Percentiles rank a stretch among this genome's conserved stretches.
Evolutionary conservation across 2,329 filamentous ascomycete genomes (phyloP).

Genomic region (Aspergillus candidus): DNA sequence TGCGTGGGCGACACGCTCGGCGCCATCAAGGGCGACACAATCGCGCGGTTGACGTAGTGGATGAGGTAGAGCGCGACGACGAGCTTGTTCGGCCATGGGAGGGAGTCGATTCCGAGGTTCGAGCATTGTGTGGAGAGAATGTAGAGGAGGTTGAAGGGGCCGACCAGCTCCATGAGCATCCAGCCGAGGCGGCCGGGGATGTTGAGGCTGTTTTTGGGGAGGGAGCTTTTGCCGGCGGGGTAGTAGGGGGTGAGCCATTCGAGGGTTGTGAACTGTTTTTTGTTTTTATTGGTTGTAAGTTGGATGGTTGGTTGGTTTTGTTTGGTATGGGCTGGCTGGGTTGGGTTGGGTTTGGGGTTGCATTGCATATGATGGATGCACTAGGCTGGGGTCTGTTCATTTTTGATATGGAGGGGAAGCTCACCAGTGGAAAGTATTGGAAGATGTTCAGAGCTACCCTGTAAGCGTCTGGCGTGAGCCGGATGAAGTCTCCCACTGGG

Average conservation of each 20-base stretch:
- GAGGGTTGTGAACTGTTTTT: slow-evolving; percentile 56
- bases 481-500: slow-evolving; percentile 28
- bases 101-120: slow-evolving; percentile 27
- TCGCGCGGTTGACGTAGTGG: slow-evolving; percentile 86
- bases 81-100: slow-evolving; percentile 33
- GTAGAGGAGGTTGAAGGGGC: slow-evolving; percentile 72
- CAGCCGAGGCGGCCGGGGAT: slow-evolving; percentile 83
- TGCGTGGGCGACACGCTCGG: slow-evolving; percentile 93
- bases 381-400: not conserved
- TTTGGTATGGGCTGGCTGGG: not conserved
- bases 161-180: slow-evolving; percentile 80
- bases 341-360: no score
- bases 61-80: slow-evolving; percentile 52
- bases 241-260: slow-evolving; percentile 81
- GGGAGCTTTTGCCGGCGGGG: slow-evolving; percentile 87
- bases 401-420: slow-evolving; percentile 32
- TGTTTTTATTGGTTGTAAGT: slow-evolving; percentile 11
- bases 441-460: slow-evolving; percentile 30
- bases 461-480: slow-evolving; percentile 37
- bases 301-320: no score
- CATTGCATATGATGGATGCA: no score
- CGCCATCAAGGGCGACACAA: slow-evolving; percentile 74
- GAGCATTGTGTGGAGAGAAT: slow-evolving; percentile 64
- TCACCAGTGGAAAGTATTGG: slow-evolving; percentile 40
- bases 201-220: slow-evolving; percentile 61